Evolutionary conservation across 768 basidiomycete genomes (phyloP).

Genomic region (Sistotremastrum suecicum): DNA sequence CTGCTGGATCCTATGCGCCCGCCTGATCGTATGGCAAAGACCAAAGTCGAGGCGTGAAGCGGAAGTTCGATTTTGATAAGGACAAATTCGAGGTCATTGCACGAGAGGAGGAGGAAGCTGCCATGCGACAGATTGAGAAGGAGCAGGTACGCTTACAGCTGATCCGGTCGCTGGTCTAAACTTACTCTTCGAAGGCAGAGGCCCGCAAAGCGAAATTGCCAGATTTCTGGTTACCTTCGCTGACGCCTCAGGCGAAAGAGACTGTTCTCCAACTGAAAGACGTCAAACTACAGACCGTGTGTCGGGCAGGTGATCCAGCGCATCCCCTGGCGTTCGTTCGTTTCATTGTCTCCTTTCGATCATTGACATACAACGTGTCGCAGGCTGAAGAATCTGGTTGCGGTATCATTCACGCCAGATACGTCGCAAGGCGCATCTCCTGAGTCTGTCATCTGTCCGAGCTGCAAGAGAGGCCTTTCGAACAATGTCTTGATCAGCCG

Average conservation of each 20-base stretch:
- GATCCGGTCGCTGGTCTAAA: not conserved
- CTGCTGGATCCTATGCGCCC: too few relatives aligned
- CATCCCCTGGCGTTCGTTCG: slow-evolving; percentile 63
- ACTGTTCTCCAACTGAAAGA: slow-evolving; percentile 41
- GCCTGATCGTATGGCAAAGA: not conserved
- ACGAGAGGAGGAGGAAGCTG: slow-evolving; percentile 78
- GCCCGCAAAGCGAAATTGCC: slow-evolving; percentile 79
- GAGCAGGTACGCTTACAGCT: slow-evolving; percentile 37
- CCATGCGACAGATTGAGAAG: slow-evolving; percentile 64
- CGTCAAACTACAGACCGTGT: slow-evolving; percentile 79
- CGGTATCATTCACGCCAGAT: slow-evolving; percentile 59
- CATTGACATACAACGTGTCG: slow-evolving; percentile 1
- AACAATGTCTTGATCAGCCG: slow-evolving; percentile 61
- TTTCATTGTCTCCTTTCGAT: not conserved
- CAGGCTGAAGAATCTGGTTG: slow-evolving; percentile 72
- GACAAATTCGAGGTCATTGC: slow-evolving; percentile 57
- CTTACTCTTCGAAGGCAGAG: slow-evolving; percentile 34
- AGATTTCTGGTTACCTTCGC: slow-evolving; percentile 92
- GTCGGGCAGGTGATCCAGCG: slow-evolving; percentile 63
- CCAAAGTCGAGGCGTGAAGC: slow-evolving; percentile 46
- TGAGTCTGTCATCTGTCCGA: slow-evolving; percentile 63
- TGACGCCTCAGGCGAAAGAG: slow-evolving; percentile 63
- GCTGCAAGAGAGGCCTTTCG: slow-evolving; percentile 74
- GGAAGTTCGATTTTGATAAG: slow-evolving; percentile 76
- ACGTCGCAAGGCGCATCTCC: slow-evolving; percentile 26